Percentiles rank a stretch among this genome's conserved stretches.
Conservation (phyloP, 2,329 filamentous ascomycete species). For the Diplodia mutila region DNA sequence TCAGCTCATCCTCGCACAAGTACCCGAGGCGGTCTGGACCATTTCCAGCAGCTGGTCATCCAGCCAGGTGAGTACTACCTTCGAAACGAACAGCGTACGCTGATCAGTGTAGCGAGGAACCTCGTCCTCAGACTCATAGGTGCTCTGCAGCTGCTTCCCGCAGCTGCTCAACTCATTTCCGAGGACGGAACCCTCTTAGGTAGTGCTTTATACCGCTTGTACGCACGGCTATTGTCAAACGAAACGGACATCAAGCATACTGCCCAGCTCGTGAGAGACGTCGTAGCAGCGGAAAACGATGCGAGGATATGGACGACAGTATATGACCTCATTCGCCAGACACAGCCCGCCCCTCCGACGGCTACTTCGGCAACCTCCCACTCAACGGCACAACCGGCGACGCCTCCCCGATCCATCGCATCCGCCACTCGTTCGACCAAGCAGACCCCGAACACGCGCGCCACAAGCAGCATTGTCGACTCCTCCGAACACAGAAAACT, state of each 20-base stretch:
- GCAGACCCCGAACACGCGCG: conserved; percentile 32
- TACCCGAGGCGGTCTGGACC: not conserved
- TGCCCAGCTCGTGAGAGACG: not conserved
- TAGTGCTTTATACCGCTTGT: not conserved
- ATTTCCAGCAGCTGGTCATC: not conserved
- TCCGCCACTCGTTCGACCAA: not conserved
- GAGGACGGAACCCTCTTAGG: not conserved
- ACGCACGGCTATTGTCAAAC: not conserved
- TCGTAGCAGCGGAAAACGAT: not conserved
- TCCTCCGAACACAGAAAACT: conserved; percentile 25
- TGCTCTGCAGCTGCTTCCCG: not conserved
- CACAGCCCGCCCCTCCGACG: not conserved
- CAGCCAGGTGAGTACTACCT: not conserved
- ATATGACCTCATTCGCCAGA: not conserved
- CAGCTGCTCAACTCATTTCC: not conserved
- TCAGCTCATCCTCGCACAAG: not conserved
- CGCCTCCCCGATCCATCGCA: not conserved
- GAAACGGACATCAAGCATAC: not conserved
- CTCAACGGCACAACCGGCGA: not conserved
- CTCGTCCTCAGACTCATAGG: not conserved
- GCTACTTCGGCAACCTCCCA: not conserved
- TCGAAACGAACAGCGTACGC: not conserved
- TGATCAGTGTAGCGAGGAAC: not conserved
- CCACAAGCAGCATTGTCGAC: conserved; percentile 17
- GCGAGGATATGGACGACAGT: not conserved